Evolutionary conservation across 31 red algal genomes (phyloP).

Genomic region (Endocladia muricata): DNA sequence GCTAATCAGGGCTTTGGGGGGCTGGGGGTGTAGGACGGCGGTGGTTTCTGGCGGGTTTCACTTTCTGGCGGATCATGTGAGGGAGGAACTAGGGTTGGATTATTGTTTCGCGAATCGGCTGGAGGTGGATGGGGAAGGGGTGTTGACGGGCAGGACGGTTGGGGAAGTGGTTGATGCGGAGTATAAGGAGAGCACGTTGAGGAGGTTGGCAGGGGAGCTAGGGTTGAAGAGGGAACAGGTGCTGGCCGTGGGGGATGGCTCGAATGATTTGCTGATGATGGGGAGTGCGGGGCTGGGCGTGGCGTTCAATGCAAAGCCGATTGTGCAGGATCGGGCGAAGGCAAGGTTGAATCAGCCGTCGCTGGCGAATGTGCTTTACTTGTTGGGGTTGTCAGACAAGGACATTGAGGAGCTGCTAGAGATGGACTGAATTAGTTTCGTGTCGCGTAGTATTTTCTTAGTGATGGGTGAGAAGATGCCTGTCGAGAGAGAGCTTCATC

Average conservation of each 20-base stretch:
- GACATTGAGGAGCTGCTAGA: conserved; percentile 34
- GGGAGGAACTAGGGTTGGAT: conserved; percentile 61
- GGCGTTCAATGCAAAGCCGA: conserved; percentile 95
- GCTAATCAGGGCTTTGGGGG: conserved; percentile 28
- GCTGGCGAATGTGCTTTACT: conserved; percentile 73
- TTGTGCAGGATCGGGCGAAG: conserved; percentile 76
- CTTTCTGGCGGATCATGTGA: conserved; percentile 79
- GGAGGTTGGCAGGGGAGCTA: conserved; percentile 43
- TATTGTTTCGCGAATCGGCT: conserved; percentile 82
- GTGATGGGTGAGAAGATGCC: background rate
- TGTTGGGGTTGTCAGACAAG: conserved; percentile 79
- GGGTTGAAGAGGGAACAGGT: conserved; percentile 57
- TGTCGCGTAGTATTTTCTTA: too few relatives aligned
- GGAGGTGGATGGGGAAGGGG: conserved; percentile 66
- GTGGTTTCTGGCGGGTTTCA: conserved; percentile 90
- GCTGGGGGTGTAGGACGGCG: conserved; percentile 59
- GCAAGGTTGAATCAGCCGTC: conserved; percentile 72
- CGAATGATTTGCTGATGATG: conserved; percentile 97
- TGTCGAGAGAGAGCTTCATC: too few relatives aligned
- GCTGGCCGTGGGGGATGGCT: conserved; percentile 91
- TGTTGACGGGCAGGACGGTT: conserved; percentile 74
- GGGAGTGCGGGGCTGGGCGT: conserved; percentile 82
- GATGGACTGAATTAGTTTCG: too few relatives aligned
- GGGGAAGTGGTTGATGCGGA: conserved; percentile 83
- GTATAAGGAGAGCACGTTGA: conserved; percentile 73